A percentile compares a stretch with the other conserved stretches of the same genome.
Conservation (phyloP, 805 yeast genomes). For the Suhomyces kilbournensis region DNA sequence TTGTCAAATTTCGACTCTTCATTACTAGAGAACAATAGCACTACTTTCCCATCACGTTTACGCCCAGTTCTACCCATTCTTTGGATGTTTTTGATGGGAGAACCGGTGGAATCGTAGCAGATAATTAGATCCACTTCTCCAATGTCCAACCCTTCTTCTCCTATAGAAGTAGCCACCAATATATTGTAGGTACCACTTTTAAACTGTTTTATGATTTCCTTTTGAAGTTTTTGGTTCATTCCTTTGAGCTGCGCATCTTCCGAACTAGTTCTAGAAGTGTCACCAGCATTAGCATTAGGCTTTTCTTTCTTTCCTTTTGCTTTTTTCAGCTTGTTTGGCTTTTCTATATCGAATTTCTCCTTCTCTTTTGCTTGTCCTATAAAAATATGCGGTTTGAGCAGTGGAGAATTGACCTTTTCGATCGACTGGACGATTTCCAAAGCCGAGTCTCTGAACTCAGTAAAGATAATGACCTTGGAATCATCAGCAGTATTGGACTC, state of each 20-base stretch:
- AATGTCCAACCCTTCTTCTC: slow-evolving; percentile 97
- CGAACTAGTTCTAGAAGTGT: slow-evolving; percentile 49
- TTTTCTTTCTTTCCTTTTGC: slow-evolving; percentile 30
- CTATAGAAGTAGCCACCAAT: slow-evolving; percentile 93
- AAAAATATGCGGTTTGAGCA: slow-evolving; percentile 69
- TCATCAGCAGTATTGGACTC: slow-evolving; percentile 34
- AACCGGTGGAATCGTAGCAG: slow-evolving; percentile 88
- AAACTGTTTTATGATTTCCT: slow-evolving; percentile 70
- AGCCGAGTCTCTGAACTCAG: slow-evolving; percentile 88
- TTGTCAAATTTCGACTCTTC: slow-evolving; percentile 78
- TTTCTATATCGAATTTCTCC: slow-evolving; percentile 62
- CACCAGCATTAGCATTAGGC: slow-evolving; percentile 21
- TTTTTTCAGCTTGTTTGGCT: slow-evolving; percentile 37
- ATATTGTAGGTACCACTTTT: slow-evolving; percentile 71
- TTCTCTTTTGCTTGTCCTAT: slow-evolving; percentile 87
- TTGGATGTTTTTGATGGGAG: slow-evolving; percentile 91
- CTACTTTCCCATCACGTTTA: slow-evolving; percentile 81
- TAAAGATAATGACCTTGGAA: slow-evolving; percentile 81
- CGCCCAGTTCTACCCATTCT: slow-evolving; percentile 99
- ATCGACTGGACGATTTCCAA: slow-evolving; percentile 72
- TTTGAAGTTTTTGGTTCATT: slow-evolving; percentile 88
- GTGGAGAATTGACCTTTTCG: slow-evolving; percentile 31
- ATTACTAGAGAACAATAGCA: slow-evolving; percentile 68
- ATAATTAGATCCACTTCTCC: slow-evolving; percentile 95
- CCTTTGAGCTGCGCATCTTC: slow-evolving; percentile 77